Conservation (phyloP, 441 rosid genomes). For the Eutrema salsugineum region DNA sequence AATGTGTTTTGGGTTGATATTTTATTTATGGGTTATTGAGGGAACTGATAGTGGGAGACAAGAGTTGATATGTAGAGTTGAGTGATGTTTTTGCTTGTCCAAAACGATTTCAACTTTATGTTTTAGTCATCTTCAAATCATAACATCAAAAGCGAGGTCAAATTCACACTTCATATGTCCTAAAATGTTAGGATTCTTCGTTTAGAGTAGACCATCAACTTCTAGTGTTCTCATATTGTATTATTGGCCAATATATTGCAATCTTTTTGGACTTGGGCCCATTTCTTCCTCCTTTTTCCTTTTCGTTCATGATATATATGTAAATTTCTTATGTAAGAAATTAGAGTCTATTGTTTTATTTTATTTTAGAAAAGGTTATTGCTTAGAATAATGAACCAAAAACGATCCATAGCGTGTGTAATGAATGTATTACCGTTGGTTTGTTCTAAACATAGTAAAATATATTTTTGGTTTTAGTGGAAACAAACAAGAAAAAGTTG, state of each 20-base stretch:
- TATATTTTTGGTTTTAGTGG: not conserved
- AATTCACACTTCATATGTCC: constrained; percentile 19
- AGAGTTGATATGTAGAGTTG: constrained; percentile 19
- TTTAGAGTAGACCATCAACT: constrained; percentile 24
- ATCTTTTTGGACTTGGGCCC: constrained; percentile 3
- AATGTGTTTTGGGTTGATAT: not conserved
- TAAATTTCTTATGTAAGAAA: not conserved
- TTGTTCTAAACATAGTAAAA: not conserved
- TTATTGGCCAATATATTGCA: constrained; percentile 11
- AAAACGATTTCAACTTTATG: constrained; percentile 13
- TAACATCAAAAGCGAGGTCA: constrained; percentile 20
- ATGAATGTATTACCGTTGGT: not conserved
- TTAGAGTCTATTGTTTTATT: too few species aligned
- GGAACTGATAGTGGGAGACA: constrained; percentile 23
- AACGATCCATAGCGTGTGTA: not conserved
- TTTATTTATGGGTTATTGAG: not conserved
- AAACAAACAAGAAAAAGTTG: not conserved
- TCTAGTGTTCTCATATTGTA: constrained; percentile 18
- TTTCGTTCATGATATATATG: not conserved
- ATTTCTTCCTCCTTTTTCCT: not conserved
- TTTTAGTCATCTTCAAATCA: constrained; percentile 31
- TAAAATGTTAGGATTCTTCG: constrained; percentile 12
- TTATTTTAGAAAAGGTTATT: too few species aligned
- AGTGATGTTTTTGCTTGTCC: constrained; percentile 7
- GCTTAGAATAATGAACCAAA: not conserved